Conservation (phyloP, 176 grass and related monocot species). For the Zoysia japonica region DNA sequence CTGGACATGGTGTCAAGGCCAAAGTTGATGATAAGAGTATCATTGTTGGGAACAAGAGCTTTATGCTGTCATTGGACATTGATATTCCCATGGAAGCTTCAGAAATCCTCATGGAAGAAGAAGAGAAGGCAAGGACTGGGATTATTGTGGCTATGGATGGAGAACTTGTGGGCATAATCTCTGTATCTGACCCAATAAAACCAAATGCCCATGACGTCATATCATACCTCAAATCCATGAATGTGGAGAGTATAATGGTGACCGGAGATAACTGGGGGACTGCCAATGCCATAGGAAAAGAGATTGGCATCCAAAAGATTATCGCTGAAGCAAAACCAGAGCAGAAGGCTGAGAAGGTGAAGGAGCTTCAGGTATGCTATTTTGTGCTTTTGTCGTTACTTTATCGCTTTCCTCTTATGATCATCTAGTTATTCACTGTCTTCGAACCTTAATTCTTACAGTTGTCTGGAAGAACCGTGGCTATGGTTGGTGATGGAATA, state of each 20-base stretch:
- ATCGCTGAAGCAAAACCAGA: slow-evolving; percentile 84
- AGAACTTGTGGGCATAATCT: slow-evolving; percentile 76
- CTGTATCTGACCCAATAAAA: slow-evolving; percentile 90
- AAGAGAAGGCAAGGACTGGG: slow-evolving; percentile 67
- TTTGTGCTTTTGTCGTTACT: background rate
- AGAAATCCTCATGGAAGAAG: slow-evolving; percentile 73
- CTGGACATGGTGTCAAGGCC: slow-evolving; percentile 77
- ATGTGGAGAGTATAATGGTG: slow-evolving; percentile 96
- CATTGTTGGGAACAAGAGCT: slow-evolving; percentile 80
- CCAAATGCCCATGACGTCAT: slow-evolving; percentile 70
- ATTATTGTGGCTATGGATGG: slow-evolving; percentile 75
- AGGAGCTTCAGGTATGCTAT: slow-evolving; percentile 81
- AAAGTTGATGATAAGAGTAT: slow-evolving; percentile 49
- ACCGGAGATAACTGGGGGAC: slow-evolving; percentile 98
- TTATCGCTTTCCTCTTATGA: slow-evolving; percentile 16
- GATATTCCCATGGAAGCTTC: slow-evolving; percentile 63
- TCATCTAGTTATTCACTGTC: slow-evolving; percentile 11
- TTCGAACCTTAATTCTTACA: slow-evolving; percentile 30
- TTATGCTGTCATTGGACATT: slow-evolving; percentile 71
- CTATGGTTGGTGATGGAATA: slow-evolving; percentile 95
- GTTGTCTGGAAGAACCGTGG: slow-evolving; percentile 70
- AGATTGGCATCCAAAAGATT: slow-evolving; percentile 78
- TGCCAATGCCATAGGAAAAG: slow-evolving; percentile 81
- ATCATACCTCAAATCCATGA: slow-evolving; percentile 77
- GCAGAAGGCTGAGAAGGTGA: slow-evolving; percentile 77